Conservation (phyloP, 2,329 filamentous ascomycete species). For the Pseudogymnoascus sp. region DNA sequence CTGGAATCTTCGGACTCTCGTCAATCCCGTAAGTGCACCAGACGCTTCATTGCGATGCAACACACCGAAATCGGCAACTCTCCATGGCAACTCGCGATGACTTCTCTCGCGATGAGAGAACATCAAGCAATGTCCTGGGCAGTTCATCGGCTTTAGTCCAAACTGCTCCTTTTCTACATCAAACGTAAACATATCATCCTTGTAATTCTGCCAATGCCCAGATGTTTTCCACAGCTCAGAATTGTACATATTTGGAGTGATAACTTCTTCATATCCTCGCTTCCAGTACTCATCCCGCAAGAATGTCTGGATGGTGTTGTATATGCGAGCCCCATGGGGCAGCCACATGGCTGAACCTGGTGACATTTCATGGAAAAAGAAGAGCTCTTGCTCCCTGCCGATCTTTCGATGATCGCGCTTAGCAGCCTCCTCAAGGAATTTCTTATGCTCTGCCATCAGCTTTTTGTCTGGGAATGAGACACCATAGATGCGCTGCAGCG, state of each 20-base stretch:
- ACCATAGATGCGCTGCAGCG: conserved; percentile 91
- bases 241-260: conserved; percentile 95
- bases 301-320: conserved; percentile 77
- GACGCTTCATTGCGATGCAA: conserved; percentile 93
- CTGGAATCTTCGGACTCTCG: conserved; percentile 85
- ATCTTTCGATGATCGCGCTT: conserved; percentile 94
- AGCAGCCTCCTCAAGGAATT: conserved; percentile 94
- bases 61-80: conserved; percentile 92
- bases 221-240: conserved; percentile 87
- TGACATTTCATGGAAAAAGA: conserved; percentile 93
- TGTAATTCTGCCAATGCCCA: conserved; percentile 88
- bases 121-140: conserved; percentile 85
- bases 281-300: conserved; percentile 84
- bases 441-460: conserved; percentile 82
- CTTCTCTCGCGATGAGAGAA: conserved; percentile 76
- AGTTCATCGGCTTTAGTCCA: conserved; percentile 97
- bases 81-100: conserved; percentile 82
- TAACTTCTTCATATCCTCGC: conserved; percentile 89
- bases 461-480: conserved; percentile 97
- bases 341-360: conserved; percentile 89
- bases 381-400: conserved; percentile 90
- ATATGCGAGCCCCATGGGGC: conserved; percentile 86
- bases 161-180: conserved; percentile 73
- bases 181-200: conserved; percentile 94
- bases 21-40: conserved; percentile 81